A percentile compares a stretch with the other conserved stretches of the same genome.
Evolutionary conservation across 2,329 filamentous ascomycete genomes (phyloP).

Genomic region (Emmonsiellopsis sp.): DNA sequence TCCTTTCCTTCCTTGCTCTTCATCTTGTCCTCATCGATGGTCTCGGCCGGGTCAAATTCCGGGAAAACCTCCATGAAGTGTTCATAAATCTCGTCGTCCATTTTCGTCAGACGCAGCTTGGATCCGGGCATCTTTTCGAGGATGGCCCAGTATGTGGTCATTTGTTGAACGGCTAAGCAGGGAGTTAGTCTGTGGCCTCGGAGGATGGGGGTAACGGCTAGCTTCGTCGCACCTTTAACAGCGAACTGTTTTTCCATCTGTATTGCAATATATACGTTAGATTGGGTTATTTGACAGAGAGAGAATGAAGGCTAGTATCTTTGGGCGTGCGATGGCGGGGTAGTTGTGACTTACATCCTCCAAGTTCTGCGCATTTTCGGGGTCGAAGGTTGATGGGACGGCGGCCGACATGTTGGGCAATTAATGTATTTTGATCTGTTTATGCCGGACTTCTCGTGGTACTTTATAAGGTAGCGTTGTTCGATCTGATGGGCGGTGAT

Average conservation of each 20-base stretch:
- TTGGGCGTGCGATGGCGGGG: not conserved
- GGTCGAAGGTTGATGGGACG: conserved; percentile 27
- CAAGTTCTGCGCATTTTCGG: conserved; percentile 59
- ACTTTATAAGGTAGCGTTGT: too few species aligned
- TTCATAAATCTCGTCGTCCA: conserved; percentile 89
- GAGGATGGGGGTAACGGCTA: not conserved
- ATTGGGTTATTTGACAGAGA: not conserved
- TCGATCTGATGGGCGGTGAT: too few species aligned
- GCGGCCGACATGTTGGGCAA: not conserved
- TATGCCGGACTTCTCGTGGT: too few species aligned
- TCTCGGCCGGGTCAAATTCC: conserved; percentile 74
- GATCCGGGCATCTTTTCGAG: conserved; percentile 85
- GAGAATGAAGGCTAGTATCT: not conserved
- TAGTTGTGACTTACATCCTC: conserved; percentile 48
- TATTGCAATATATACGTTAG: not conserved
- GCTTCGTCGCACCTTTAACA: conserved; percentile 63
- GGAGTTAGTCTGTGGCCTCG: conserved; percentile 5
- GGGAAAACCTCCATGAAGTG: conserved; percentile 84
- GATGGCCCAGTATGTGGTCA: conserved; percentile 94
- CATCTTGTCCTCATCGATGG: conserved; percentile 87
- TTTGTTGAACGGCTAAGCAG: conserved; percentile 70
- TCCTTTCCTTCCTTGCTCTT: conserved; percentile 96
- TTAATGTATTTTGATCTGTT: too few species aligned
- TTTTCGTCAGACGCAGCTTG: conserved; percentile 79
- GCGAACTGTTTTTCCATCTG: conserved; percentile 99